Evolutionary conservation across 129 eudicot species (phyloP).

Genomic region (Flaveria trinervia): DNA sequence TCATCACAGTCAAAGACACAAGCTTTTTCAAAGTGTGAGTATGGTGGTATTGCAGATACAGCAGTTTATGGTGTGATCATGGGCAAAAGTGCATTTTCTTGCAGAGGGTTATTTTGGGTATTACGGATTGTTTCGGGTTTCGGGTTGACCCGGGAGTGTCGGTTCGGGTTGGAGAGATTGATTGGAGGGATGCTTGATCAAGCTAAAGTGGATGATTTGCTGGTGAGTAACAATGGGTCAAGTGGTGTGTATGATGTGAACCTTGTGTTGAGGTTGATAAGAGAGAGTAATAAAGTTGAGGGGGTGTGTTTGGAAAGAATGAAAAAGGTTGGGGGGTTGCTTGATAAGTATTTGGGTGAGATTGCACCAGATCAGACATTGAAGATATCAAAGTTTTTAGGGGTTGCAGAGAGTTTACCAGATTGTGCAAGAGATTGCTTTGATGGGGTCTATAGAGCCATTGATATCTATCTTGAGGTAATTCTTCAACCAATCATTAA

Average conservation of each 20-base stretch:
- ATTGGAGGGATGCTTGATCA: conserved; percentile 80
- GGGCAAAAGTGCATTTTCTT: conserved; percentile 66
- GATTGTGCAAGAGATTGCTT: conserved; percentile 86
- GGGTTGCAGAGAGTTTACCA: conserved; percentile 77
- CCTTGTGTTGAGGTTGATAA: conserved; percentile 70
- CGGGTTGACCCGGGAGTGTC: conserved; percentile 57
- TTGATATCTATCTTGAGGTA: conserved; percentile 95
- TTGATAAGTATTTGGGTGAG: conserved; percentile 80
- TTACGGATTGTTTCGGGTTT: conserved; percentile 59
- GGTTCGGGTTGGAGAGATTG: conserved; percentile 61
- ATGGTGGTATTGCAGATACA: conserved; percentile 68
- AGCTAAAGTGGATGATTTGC: conserved; percentile 77
- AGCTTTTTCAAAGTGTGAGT: conserved; percentile 38
- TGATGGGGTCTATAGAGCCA: conserved; percentile 87
- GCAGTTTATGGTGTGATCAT: conserved; percentile 73
- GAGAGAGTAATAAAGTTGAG: conserved; percentile 49
- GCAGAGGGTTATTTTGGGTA: conserved; percentile 81
- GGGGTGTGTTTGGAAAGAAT: conserved; percentile 46
- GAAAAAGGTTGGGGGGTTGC: conserved; percentile 67
- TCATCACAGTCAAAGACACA: conserved; percentile 31
- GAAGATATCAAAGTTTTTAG: conserved; percentile 79
- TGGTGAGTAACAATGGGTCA: conserved; percentile 51
- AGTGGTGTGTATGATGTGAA: conserved; percentile 85
- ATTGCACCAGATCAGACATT: conserved; percentile 85
- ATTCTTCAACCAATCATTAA: conserved; percentile 2